These are phyloP conservation scores for Leavenworthia alabamica DNA, from an alignment of 345 rosid species.

Conservation along the genomic window DNA sequence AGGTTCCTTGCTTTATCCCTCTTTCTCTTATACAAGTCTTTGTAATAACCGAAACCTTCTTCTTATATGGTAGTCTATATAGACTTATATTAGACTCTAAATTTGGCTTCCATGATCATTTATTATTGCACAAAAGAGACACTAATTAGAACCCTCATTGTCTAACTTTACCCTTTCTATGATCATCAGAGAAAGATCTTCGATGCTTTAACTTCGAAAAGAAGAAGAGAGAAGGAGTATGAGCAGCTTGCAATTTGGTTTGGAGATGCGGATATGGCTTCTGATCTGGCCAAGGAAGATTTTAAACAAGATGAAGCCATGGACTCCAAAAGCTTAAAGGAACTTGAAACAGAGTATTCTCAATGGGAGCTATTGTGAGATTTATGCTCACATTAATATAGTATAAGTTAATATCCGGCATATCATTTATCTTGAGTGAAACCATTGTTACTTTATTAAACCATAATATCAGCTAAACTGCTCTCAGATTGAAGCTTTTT, in stretches of 20 bases:
- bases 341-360: constrained; percentile 28
- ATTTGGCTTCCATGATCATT: not conserved
- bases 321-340: constrained; percentile 13
- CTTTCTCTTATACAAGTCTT: constrained; percentile 3
- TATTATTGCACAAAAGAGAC: no score
- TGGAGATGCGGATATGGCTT: constrained; percentile 49
- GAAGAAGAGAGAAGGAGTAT: constrained; percentile 60
- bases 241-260: constrained; percentile 71
- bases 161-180: not conserved
- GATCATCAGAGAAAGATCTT: constrained; percentile 52
- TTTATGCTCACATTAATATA: not conserved
- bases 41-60: not conserved
- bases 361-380: constrained; percentile 72
- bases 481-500: constrained; percentile 20
- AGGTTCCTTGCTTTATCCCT: constrained; percentile 41
- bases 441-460: not conserved
- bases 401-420: not conserved
- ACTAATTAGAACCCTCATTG: not conserved
- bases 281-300: constrained; percentile 25
- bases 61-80: not conserved
- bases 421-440: not conserved
- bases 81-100: not conserved
- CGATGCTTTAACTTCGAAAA: constrained; percentile 54
- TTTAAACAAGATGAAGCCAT: constrained; percentile 3
- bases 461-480: constrained; percentile 13